A percentile compares a stretch with the other conserved stretches of the same genome.
These are phyloP conservation scores for Chlorophyllum brunneum DNA, from an alignment of 768 basidiomycete species.

Conservation along the genomic window DNA sequence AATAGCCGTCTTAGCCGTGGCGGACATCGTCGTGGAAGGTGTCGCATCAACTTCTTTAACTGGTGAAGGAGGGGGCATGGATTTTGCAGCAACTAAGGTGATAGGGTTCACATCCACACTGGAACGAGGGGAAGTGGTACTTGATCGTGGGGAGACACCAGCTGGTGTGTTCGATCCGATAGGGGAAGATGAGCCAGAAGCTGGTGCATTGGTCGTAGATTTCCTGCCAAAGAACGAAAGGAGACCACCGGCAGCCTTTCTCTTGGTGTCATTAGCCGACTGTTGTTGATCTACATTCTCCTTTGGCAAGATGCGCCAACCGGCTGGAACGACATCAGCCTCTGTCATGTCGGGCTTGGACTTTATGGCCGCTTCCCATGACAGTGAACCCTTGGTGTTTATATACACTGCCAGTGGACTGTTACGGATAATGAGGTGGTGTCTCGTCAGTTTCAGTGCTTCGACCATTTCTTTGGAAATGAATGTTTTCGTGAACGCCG, in stretches of 20 bases:
- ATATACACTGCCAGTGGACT: constrained; percentile 73
- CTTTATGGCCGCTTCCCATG: constrained; percentile 73
- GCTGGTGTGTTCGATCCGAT: constrained; percentile 15
- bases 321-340: constrained; percentile 60
- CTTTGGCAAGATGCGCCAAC: constrained; percentile 70
- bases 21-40: constrained; percentile 1
- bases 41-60: constrained; percentile 5
- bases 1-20: not conserved
- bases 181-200: constrained; percentile 9
- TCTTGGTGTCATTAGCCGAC: constrained; percentile 36
- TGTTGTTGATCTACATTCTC: constrained; percentile 32
- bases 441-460: constrained; percentile 61
- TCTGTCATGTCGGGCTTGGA: constrained; percentile 40
- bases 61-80: constrained; percentile 1
- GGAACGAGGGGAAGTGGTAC: constrained; percentile 10
- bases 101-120: constrained; percentile 7
- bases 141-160: constrained; percentile 20
- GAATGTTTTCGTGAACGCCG: constrained; percentile 52
- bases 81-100: not conserved
- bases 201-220: constrained; percentile 12
- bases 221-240: constrained; percentile 70
- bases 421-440: constrained; percentile 43
- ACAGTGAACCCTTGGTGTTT: constrained; percentile 65
- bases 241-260: constrained; percentile 53
- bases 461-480: constrained; percentile 56